phyloP scores from a whole-genome alignment of 2,329 filamentous ascomycete genomes.

The Botrytis paeoniae region DNA sequence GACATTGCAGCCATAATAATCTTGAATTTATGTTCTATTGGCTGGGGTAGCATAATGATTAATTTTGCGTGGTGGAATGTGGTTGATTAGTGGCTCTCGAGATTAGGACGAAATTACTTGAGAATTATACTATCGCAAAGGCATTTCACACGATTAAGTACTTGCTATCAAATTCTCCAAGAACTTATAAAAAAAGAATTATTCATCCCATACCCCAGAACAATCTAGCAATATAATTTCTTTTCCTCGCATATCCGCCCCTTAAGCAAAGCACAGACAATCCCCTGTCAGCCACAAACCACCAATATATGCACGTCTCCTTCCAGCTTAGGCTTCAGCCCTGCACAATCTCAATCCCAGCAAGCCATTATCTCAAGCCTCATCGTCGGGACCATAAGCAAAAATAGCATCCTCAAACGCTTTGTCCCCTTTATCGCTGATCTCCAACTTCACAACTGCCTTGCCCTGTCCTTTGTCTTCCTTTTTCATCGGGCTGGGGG shows the following conservation, averaged over 20 bases:
- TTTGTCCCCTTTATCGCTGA: not conserved
- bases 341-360: slow-evolving; percentile 5
- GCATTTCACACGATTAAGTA: not conserved
- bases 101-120: not conserved
- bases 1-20: not conserved
- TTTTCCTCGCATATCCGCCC: not conserved
- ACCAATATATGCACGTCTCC: not conserved
- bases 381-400: not conserved
- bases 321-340: not conserved
- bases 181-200: not conserved
- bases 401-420: slow-evolving; percentile 7
- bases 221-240: not conserved
- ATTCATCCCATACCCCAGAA: not conserved
- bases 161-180: not conserved
- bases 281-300: not conserved
- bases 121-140: not conserved
- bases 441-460: not conserved
- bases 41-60: not conserved
- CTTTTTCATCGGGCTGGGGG: not conserved
- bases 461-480: not conserved
- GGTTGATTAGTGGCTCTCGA: not conserved
- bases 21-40: not conserved
- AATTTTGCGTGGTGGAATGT: not conserved
- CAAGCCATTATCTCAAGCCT: not conserved
- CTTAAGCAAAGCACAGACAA: slow-evolving; percentile 6